These are phyloP conservation scores for Santalum album DNA, from an alignment of 164 flowering plant species.

Conservation along the genomic window DNA sequence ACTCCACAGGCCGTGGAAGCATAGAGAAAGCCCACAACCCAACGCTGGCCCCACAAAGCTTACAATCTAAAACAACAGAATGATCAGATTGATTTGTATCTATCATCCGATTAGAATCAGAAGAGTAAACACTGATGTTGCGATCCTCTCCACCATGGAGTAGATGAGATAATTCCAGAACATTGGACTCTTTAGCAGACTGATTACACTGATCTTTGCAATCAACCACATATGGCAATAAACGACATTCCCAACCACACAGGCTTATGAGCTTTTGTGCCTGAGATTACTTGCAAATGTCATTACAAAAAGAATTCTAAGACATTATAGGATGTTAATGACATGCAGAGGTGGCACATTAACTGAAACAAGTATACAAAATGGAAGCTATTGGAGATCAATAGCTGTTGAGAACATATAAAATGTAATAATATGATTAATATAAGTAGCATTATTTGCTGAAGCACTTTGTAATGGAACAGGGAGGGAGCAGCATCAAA, in stretches of 20 bases:
- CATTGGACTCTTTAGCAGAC: conserved; percentile 18
- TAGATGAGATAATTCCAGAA: conserved; percentile 11
- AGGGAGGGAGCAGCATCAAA: too few relatives aligned
- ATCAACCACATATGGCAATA: conserved; percentile 69
- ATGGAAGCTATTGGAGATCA: too few relatives aligned
- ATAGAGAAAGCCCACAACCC: conserved; percentile 81
- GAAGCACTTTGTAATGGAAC: background rate
- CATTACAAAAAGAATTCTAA: background rate
- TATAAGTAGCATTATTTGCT: background rate
- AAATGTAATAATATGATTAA: background rate
- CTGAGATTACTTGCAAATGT: conserved; percentile 29
- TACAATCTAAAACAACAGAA: conserved; percentile 80
- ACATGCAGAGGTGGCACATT: too few relatives aligned
- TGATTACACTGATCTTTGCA: conserved; percentile 28
- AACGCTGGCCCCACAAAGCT: conserved; percentile 81
- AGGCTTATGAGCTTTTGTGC: conserved; percentile 77
- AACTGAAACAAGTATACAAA: too few relatives aligned
- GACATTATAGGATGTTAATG: too few relatives aligned
- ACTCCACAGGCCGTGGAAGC: conserved; percentile 59
- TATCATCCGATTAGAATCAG: conserved; percentile 19
- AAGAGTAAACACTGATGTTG: conserved; percentile 14
- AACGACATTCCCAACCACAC: conserved; percentile 90
- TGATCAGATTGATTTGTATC: conserved; percentile 36
- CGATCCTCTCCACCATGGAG: conserved; percentile 19
- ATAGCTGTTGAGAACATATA: too few relatives aligned